Conservation (phyloP, 345 rosid genomes). For the Luvunga scandens region DNA sequence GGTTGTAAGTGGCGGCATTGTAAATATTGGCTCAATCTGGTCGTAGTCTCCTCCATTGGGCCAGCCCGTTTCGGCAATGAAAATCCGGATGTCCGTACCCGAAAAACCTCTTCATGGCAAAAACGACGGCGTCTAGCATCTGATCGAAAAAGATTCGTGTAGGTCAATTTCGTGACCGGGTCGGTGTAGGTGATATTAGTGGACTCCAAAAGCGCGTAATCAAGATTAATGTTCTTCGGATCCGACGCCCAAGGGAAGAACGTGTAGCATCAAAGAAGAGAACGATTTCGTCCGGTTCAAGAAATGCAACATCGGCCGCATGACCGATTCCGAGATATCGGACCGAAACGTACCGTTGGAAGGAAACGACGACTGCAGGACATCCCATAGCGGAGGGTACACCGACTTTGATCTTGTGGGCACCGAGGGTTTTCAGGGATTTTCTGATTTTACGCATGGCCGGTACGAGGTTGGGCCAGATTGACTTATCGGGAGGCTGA, state of each 20-base stretch:
- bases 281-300: conserved; percentile 86
- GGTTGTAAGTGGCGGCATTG: conserved; percentile 90
- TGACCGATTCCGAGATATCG: conserved; percentile 52
- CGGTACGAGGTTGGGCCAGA: conserved; percentile 63
- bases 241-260: conserved; percentile 74
- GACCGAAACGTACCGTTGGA: conserved; percentile 76
- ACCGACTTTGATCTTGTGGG: conserved; percentile 69
- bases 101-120: conserved; percentile 74
- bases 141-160: conserved; percentile 89
- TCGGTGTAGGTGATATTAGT: conserved; percentile 54
- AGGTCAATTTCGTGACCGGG: conserved; percentile 58
- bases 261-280: conserved; percentile 78
- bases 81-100: conserved; percentile 75
- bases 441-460: conserved; percentile 76
- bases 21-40: conserved; percentile 75
- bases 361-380: conserved; percentile 67
- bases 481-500: conserved; percentile 38
- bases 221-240: conserved; percentile 51
- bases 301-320: conserved; percentile 80
- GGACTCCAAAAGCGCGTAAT: conserved; percentile 65
- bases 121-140: conserved; percentile 72
- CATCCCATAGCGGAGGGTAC: conserved; percentile 70
- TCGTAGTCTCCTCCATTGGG: conserved; percentile 86
- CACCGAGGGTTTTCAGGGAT: conserved; percentile 38
- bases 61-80: conserved; percentile 98